Base-by-base conservation (phyloP, 306 rosid genomes). In the Glycine latifolia region DNA sequence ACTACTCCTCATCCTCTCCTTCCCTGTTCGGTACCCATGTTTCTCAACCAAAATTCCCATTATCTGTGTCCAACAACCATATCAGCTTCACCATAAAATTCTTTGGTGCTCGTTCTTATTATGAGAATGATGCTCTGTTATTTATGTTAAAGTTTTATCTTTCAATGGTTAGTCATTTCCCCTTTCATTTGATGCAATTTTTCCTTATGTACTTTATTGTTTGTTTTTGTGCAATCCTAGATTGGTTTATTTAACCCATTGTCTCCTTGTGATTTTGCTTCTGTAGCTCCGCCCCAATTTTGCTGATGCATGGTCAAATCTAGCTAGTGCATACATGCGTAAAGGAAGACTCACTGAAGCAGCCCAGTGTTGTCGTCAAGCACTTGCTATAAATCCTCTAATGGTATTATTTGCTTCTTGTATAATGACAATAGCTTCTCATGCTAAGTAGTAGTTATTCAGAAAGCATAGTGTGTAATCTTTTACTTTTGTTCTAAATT, bases 241-340 rank as follows among this genome's bases (percentile, higher is more conserved):
- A 31, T 74, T 76, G 16, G 44, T 56, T 79, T 31, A 7, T 81
- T 56, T 79, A 72, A 67, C 9, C 56, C 37, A 37, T 50, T 68
- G 49, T 33, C 54, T 46, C 8, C 14, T 77, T 55, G 54, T 74
- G 47, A 16, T 46, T 79, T 66, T 89, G 44, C 63, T 78, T 31
- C 68, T 87, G 82, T 90, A 96, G 99, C 91, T 96, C 83, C 94
- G 97, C 62, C 99, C 99, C 73, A 94, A 88, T 90, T 96, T 96
- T 84, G 88, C 94, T 68, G 99, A 96, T 88, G 98, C 99, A 56
- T 96, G 98, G 98, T 92, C 99, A 84, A 96, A 96, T 88, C 81
- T 96, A 75, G 97, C 97, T 26, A 96, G 98, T 87, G 98, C 99
- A 11, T 96, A 96, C 91, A 93, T 96, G 99, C 90, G 98, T 63